A percentile compares a stretch with the other conserved stretches of the same genome.
These are phyloP conservation scores for Cyclotella choctawhatcheeana DNA, from an alignment of 108 stramenopile species.

Conservation along the genomic window DNA sequence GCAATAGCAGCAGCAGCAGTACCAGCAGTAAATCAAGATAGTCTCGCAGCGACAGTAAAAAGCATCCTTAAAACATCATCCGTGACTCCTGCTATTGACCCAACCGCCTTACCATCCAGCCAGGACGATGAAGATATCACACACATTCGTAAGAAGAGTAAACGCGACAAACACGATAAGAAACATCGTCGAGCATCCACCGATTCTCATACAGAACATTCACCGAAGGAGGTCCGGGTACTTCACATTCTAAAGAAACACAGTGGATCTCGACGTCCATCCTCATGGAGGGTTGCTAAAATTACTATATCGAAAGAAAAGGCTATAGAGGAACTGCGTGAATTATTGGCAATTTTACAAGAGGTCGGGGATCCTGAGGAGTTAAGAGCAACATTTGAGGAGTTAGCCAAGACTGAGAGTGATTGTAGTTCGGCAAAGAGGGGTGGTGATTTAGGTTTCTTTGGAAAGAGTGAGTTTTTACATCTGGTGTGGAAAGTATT, in stretches of 20 bases:
- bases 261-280: constrained; percentile 69
- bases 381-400: constrained; percentile 78
- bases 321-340: constrained; percentile 70
- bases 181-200: constrained; percentile 5
- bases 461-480: constrained; percentile 56
- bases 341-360: constrained; percentile 60
- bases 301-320: constrained; percentile 78
- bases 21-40: constrained; percentile 16
- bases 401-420: constrained; percentile 82
- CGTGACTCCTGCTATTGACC: constrained; percentile 1
- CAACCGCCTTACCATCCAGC: neutral
- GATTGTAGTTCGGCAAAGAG: constrained; percentile 86
- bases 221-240: constrained; percentile 81
- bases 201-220: neutral
- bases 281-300: constrained; percentile 73
- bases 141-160: constrained; percentile 16
- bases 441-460: constrained; percentile 87
- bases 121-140: constrained; percentile 8
- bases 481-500: neutral
- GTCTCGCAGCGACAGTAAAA: constrained; percentile 38
- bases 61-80: constrained; percentile 33
- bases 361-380: constrained; percentile 54
- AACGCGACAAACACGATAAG: constrained; percentile 9
- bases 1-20: constrained; percentile 4
- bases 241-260: constrained; percentile 91